These are phyloP conservation scores for Suillus cothurnatus DNA, from an alignment of 768 basidiomycete genomes.

Conservation along the genomic window DNA sequence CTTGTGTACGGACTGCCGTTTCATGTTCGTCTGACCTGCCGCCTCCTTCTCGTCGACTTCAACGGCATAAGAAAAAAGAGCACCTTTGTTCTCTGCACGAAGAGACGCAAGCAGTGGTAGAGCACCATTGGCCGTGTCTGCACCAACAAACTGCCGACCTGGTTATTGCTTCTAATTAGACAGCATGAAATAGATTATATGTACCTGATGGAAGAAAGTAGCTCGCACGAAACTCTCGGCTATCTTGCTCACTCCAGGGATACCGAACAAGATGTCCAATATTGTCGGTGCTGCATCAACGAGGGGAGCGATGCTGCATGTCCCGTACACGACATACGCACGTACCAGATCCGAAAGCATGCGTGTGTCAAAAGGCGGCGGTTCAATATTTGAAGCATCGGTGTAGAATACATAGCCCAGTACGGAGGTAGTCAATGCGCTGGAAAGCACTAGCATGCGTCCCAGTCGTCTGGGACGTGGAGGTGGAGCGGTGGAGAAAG, in stretches of 20 bases:
- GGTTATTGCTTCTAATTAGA: neutral
- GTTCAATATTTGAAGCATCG: neutral
- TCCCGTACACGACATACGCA: constrained; percentile 79
- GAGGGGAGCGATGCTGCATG: constrained; percentile 74
- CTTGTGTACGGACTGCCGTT: constrained; percentile 47
- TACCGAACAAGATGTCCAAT: constrained; percentile 50
- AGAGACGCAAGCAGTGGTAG: constrained; percentile 64
- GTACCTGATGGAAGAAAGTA: constrained; percentile 86
- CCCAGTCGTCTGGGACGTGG: neutral
- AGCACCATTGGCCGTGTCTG: constrained; percentile 73
- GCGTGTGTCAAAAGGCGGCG: neutral
- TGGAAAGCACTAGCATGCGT: constrained; percentile 2
- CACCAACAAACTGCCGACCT: constrained; percentile 78
- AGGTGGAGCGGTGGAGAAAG: neutral
- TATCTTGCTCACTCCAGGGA: constrained; percentile 58
- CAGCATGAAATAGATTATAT: constrained; percentile 13
- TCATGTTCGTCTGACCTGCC: constrained; percentile 28
- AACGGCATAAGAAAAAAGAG: constrained; percentile 81
- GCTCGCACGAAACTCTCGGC: constrained; percentile 70
- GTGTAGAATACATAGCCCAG: neutral
- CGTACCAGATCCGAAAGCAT: constrained; percentile 33
- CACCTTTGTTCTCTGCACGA: constrained; percentile 69
- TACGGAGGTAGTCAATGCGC: neutral
- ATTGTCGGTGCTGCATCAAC: constrained; percentile 76
- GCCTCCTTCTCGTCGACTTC: constrained; percentile 73